Base-by-base conservation (phyloP, 2,329 filamentous ascomycete species). In the Cladophialophora carrionii region DNA sequence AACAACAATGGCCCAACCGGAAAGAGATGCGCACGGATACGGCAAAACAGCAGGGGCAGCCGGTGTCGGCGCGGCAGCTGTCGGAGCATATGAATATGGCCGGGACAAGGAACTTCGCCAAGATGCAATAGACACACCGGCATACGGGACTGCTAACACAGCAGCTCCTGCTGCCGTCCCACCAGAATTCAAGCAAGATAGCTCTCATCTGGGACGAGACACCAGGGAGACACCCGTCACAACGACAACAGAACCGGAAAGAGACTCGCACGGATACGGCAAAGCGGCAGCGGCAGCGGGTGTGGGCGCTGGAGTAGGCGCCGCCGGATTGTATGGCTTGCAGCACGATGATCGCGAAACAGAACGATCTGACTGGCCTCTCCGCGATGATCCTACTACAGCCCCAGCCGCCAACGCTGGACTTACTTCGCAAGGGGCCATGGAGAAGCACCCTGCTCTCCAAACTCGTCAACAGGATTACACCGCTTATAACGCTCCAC, bases 261-360 rank as follows among this genome's bases (percentile, higher is more conserved):
- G 34, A 12, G 17, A 61, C 10, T 43, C 32, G 9, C 49, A 24
- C 10, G 58, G 49, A 9, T 54, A 61, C n/a, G 49, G 49, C n/a
- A 26, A 29, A 51, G 26, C 65, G 8, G 62, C 63, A 9, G 60
- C 60, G 5, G 65, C 57, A 43, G 63, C 55, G 4, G 62, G 52
- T 37, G 41, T 62, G 29, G 67, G 65, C 26, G 65, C 65, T 31
- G 65, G 65, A n/a, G 57, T 55, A 10, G 66, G 63, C 20, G 63
- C 64, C 9, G 62, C 57, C 17, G 62, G 62, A 5, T 29, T 32
- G 31, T 57, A 59, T 57, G 57, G 52, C 20, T 37, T 65, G 49
- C 52, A 53, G 9, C 34, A 53, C 8, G 41, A 53, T 43, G 22
- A 55, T 3, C 17, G 2, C 4, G 48, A 51, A 4, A 26, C 31